Base-by-base conservation (phyloP, 805 yeast species). In the Allodekkera sacchari region DNA sequence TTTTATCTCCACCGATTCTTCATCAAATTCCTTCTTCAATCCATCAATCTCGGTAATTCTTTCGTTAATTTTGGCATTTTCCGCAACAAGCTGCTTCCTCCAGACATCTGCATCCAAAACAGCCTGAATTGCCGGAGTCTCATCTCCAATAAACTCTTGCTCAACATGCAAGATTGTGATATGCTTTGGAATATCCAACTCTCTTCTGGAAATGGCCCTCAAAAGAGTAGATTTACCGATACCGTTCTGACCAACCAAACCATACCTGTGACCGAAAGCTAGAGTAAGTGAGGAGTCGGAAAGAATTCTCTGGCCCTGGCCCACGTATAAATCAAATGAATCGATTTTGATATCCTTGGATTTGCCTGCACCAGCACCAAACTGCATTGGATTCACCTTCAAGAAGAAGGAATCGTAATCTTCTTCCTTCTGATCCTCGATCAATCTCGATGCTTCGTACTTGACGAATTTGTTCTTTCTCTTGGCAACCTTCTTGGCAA, bases 101-200 rank as follows among this genome's bases (percentile, higher is more conserved):
- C 99, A 92, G 25, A 92, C 99, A 63, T 92, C 99, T 2, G 99
- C 98, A 61, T 92, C 98, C 43, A 92, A 66, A n/a, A 92, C 98
- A 41, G 95, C 81, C 57, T 89, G 96, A 33, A 92, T 56, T 2
- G 96, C 99, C 7, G 77, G 57, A 2, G 84, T 81, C 31, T 88
- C 96, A 50, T 89, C 96, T 50, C 98, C 98, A 45, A 75, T 70
- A 30, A 92, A 74, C 65, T 92, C 99, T 70, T 92, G 99, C 57
- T 92, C 99, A 35, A 92, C 99, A 50, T 92, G 96, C 45, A 92
- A 67, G 57, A 92, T 83, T 2, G 97, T 83, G 41, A 92, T 89
- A 56, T 92, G 97, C 47, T 83, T 87, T 10, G 98, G 97, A 45
- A 92, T 81, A 36, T 85, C 77, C 46, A 92, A 66, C 53, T 92